Evolutionary conservation across 495 filamentous ascomycete genomes (phyloP), one percentile per base, ranked within the genome.

Genomic region (Penicillium cataractarum): DNA sequence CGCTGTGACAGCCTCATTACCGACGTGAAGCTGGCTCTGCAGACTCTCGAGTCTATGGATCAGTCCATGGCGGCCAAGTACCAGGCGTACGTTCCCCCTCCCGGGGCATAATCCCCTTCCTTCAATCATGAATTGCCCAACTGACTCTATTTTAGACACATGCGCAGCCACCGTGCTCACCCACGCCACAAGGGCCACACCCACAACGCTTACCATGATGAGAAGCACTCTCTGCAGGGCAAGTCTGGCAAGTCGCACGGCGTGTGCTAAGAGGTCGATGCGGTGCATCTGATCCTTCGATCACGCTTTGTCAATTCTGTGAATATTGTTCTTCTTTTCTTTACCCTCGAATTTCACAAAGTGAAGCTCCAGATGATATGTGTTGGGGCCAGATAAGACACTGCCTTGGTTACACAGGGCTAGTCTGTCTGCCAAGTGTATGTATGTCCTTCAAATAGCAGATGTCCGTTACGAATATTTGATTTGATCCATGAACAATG

Each of bases 241-340:
- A 92, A 92, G 85, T 84, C 83, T 57, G 92, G 92, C 49, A 97
- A 97, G 86, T 92, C 92, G 13, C 92, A 96, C 73, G 87, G 85
- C 35, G 80, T 93, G 57, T 96, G 92, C 78, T 95, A 88, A 39
- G 26, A 29, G 22, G 29, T 42, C 7, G 54, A 42, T 22, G 48
- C 15, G 22, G 46, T 13, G 22, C 22, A 26, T 27, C 12, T 27
- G 24, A 15, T 27, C 24, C 3, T 17, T 8, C 1, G 2, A 17
- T n/a, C 24, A 50, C 1, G 17, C 7, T 12, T 15, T 54, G 51
- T 35, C 51, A 15, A 33, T 13, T 17, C 21, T 21, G n/a, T 32
- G 17, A 54, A 46, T 46, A 22, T 46, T 46, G 19, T 19, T 10
- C 19, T 19, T 42, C 17, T 42, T 22, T 46, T 6, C 13, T 17